Percentiles rank a stretch among this genome's conserved stretches.
phyloP scores from a whole-genome alignment of 2,329 filamentous ascomycete species.

The Calonectria hongkongensis region DNA sequence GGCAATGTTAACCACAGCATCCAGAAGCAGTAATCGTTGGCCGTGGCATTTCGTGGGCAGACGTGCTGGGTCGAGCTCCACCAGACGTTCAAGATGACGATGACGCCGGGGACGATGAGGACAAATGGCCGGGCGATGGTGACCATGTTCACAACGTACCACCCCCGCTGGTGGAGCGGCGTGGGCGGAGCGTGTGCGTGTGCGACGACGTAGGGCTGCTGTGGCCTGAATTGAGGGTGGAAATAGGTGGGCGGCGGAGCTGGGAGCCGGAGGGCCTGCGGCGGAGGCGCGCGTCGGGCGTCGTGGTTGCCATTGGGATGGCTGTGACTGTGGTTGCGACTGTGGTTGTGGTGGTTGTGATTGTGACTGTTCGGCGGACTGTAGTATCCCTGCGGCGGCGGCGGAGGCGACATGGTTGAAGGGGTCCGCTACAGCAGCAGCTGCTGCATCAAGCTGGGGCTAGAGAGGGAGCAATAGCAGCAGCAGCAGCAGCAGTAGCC shows the following conservation, averaged over 20 bases:
- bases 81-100: constrained; percentile 66
- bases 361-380: constrained; percentile 14
- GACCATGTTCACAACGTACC: constrained; percentile 38
- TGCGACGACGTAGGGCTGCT: constrained; percentile 14
- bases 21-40: constrained; percentile 48
- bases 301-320: constrained; percentile 15
- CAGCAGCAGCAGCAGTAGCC: neutral
- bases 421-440: constrained; percentile 1
- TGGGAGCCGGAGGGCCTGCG: constrained; percentile 13
- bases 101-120: constrained; percentile 56
- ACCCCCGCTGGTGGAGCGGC: constrained; percentile 30
- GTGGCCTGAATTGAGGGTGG: constrained; percentile 35
- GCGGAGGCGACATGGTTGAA: constrained; percentile 24
- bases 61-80: constrained; percentile 50
- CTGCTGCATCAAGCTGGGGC: constrained; percentile 14
- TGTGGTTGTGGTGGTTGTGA: constrained; percentile 5
- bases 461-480: neutral
- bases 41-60: constrained; percentile 44
- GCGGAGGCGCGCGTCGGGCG: constrained; percentile 3
- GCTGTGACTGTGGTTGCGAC: neutral
- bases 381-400: constrained; percentile 20
- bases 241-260: constrained; percentile 41
- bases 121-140: constrained; percentile 45
- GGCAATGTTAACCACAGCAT: constrained; percentile 52
- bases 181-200: constrained; percentile 10